Evolutionary conservation across 768 basidiomycete species (phyloP).

Genomic region (Myochromella boudieri): DNA sequence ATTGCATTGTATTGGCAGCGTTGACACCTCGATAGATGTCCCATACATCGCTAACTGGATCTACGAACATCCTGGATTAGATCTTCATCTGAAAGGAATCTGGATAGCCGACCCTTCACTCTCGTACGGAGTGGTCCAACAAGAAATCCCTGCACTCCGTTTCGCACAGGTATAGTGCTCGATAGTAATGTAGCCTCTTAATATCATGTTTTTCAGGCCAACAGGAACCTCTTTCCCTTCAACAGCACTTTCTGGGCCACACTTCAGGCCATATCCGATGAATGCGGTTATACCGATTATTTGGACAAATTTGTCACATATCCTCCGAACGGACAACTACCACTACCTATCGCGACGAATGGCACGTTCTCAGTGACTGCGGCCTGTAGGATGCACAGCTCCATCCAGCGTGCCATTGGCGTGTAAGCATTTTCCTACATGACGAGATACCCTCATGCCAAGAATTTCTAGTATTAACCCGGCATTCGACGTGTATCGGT

Average conservation of each 20-base stretch:
- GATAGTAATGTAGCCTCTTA: not conserved
- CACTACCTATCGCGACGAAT: slow-evolving; percentile 52
- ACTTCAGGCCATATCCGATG: slow-evolving; percentile 50
- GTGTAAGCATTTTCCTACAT: slow-evolving; percentile 40
- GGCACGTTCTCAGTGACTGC: slow-evolving; percentile 39
- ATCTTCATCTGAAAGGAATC: slow-evolving; percentile 54
- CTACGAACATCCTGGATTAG: slow-evolving; percentile 61
- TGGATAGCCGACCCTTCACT: slow-evolving; percentile 58
- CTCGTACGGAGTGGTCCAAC: slow-evolving; percentile 52
- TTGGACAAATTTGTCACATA: slow-evolving; percentile 61
- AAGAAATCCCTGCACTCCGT: slow-evolving; percentile 64
- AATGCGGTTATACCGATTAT: slow-evolving; percentile 63
- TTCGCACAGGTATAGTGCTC: slow-evolving; percentile 41
- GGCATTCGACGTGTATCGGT: slow-evolving; percentile 56
- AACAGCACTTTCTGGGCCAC: slow-evolving; percentile 52
- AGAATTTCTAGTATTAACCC: slow-evolving; percentile 50
- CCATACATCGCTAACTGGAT: slow-evolving; percentile 71
- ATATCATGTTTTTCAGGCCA: slow-evolving; percentile 33
- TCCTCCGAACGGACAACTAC: slow-evolving; percentile 61
- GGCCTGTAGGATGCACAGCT: slow-evolving; percentile 45
- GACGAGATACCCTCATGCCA: no score
- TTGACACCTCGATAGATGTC: slow-evolving; percentile 24
- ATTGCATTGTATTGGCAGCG: not conserved
- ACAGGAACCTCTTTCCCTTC: slow-evolving; percentile 59
- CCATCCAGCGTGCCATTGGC: slow-evolving; percentile 48